Percentiles rank a stretch among this genome's conserved stretches.
Evolutionary conservation across 345 rosid species (phyloP).

Genomic region (Erodium maritimum): DNA sequence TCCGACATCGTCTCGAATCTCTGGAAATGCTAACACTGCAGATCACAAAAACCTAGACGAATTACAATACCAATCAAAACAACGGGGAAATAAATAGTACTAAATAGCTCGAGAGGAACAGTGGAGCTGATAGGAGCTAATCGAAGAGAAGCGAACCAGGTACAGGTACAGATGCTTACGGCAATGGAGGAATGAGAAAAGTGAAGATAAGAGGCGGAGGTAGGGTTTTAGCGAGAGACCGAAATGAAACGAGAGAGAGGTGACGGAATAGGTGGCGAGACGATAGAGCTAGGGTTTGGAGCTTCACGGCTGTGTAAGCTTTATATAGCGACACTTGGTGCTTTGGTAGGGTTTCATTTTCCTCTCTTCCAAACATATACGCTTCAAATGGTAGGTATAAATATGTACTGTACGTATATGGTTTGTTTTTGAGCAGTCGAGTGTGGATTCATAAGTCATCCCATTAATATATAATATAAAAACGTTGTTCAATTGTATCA

Average conservation of each 20-base stretch:
- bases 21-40: not conserved
- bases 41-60: not conserved
- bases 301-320: too few species aligned
- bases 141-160: not conserved
- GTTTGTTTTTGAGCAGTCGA: too few species aligned
- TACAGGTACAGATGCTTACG: not conserved
- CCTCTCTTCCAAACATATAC: too few species aligned
- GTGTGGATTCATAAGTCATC: too few species aligned
- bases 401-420: too few species aligned
- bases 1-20: slow-evolving; percentile 64
- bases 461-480: too few species aligned
- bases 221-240: not conserved
- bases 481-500: too few species aligned
- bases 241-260: not conserved
- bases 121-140: not conserved
- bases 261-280: too few species aligned
- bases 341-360: too few species aligned
- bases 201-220: not conserved
- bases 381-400: too few species aligned
- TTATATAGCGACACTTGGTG: too few species aligned
- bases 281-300: too few species aligned
- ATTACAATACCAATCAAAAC: not conserved
- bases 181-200: not conserved
- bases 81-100: not conserved
- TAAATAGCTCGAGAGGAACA: not conserved